Evolutionary conservation across 371 early-diverging fungal genomes (phyloP).

Genomic region (Saksenaea oblongispora): DNA sequence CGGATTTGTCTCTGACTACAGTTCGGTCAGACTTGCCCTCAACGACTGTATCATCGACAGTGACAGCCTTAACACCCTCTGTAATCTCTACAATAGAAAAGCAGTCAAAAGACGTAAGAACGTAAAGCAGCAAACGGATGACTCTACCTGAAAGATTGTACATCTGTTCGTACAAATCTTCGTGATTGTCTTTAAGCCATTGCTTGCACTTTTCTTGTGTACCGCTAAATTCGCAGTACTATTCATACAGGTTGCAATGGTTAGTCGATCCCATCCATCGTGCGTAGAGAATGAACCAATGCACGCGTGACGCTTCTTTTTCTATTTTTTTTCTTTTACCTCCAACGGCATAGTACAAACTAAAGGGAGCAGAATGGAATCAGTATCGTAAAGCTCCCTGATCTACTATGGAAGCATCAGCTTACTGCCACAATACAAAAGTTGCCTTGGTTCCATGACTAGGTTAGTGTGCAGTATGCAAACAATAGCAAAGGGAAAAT

Average conservation of each 20-base stretch:
- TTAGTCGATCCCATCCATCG: neutral
- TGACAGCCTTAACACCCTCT: constrained; percentile 40
- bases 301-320: neutral
- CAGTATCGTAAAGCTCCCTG: neutral
- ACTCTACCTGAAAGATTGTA: constrained; percentile 53
- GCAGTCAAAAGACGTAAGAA: constrained; percentile 24
- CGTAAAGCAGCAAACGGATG: neutral
- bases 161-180: constrained; percentile 53
- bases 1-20: constrained; percentile 56
- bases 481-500: too few relatives aligned
- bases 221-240: constrained; percentile 93
- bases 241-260: constrained; percentile 2
- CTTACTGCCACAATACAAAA: constrained; percentile 54
- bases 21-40: constrained; percentile 49
- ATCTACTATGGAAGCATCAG: neutral
- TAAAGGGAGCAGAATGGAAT: constrained; percentile 16
- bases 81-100: constrained; percentile 28
- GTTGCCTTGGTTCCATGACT: constrained; percentile 31
- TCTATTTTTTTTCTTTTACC: constrained; percentile 28
- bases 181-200: constrained; percentile 71
- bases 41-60: constrained; percentile 29
- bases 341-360: constrained; percentile 64
- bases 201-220: constrained; percentile 78
- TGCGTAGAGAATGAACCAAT: neutral
- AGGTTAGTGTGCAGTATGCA: neutral